Evolutionary conservation across 2,329 filamentous ascomycete genomes (phyloP).

Genomic region (Verticillium klebahnii): DNA sequence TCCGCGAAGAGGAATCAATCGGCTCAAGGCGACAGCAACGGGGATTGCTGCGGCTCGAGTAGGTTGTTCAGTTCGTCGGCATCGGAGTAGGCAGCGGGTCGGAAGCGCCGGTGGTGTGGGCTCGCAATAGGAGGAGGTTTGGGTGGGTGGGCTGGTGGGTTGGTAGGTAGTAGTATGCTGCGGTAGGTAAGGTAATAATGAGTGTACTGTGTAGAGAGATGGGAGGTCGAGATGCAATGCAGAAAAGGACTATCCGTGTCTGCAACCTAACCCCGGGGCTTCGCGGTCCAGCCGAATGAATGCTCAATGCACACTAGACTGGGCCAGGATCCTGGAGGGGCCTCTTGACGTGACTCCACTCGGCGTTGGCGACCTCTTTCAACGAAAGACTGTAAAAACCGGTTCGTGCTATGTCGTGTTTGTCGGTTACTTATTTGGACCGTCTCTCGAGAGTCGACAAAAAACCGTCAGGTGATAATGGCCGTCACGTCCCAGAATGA

Average conservation of each 20-base stretch:
- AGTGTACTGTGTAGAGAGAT: background rate
- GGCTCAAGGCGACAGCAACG: background rate
- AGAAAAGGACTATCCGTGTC: conserved; percentile 3
- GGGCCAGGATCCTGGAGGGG: background rate
- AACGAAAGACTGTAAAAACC: background rate
- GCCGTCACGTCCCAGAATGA: background rate
- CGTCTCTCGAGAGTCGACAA: background rate
- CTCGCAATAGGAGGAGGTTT: background rate
- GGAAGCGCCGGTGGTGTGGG: background rate
- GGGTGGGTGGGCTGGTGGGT: background rate
- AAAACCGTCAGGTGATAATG: background rate
- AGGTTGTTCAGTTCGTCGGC: background rate
- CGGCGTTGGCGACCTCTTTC: background rate
- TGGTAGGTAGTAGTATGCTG: background rate
- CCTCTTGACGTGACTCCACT: background rate
- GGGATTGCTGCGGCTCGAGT: background rate
- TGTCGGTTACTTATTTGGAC: background rate
- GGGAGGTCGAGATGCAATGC: background rate
- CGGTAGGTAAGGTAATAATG: background rate
- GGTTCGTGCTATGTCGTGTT: background rate
- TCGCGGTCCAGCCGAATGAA: background rate
- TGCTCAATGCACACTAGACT: background rate
- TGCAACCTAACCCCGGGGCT: background rate
- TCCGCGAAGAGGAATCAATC: background rate
- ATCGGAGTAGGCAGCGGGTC: background rate